Percentiles rank a stretch among this genome's conserved stretches.
Conservation (phyloP, 192 early-diverging fungal species). For the Entomortierella lignicola region DNA sequence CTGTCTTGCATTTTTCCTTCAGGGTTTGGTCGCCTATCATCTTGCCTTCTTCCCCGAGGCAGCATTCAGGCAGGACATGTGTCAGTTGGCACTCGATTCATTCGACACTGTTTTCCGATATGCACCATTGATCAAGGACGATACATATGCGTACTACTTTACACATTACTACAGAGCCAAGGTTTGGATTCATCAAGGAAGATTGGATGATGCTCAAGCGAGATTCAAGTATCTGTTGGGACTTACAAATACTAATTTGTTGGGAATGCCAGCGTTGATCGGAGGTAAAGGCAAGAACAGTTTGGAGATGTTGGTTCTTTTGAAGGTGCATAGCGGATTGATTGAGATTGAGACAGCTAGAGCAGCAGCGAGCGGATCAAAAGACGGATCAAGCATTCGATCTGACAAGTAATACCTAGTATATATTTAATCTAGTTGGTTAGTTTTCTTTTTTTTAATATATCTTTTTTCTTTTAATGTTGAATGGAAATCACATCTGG, state of each 20-base stretch:
- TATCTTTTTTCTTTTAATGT: too few species aligned
- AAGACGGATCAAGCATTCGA: too few species aligned
- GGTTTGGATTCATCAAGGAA: slow-evolving; percentile 58
- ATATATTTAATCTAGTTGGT: too few species aligned
- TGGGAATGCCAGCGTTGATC: slow-evolving; percentile 53
- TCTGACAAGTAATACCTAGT: too few species aligned
- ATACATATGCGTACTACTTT: slow-evolving; percentile 72
- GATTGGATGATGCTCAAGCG: slow-evolving; percentile 54
- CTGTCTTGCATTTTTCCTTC: slow-evolving; percentile 77
- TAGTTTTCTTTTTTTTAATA: too few species aligned
- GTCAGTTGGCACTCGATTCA: slow-evolving; percentile 42
- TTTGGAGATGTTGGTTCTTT: slow-evolving; percentile 70
- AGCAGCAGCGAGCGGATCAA: slow-evolving; percentile 7
- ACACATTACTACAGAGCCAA: slow-evolving; percentile 69
- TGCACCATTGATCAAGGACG: slow-evolving; percentile 67
- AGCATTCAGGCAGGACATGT: slow-evolving; percentile 49
- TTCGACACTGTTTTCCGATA: slow-evolving; percentile 62
- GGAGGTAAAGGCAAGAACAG: slow-evolving; percentile 74
- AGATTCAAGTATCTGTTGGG: slow-evolving; percentile 64
- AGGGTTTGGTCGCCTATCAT: slow-evolving; percentile 73
- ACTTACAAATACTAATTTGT: slow-evolving; percentile 53
- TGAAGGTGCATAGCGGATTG: slow-evolving; percentile 68
- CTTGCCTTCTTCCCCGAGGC: slow-evolving; percentile 61
- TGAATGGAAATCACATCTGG: too few species aligned
- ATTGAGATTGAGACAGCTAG: slow-evolving; percentile 47